A percentile compares a stretch with the other conserved stretches of the same genome.
These are phyloP conservation scores for Talaromyces sp. DNA, from an alignment of 2,329 filamentous ascomycete species.

Conservation along the genomic window DNA sequence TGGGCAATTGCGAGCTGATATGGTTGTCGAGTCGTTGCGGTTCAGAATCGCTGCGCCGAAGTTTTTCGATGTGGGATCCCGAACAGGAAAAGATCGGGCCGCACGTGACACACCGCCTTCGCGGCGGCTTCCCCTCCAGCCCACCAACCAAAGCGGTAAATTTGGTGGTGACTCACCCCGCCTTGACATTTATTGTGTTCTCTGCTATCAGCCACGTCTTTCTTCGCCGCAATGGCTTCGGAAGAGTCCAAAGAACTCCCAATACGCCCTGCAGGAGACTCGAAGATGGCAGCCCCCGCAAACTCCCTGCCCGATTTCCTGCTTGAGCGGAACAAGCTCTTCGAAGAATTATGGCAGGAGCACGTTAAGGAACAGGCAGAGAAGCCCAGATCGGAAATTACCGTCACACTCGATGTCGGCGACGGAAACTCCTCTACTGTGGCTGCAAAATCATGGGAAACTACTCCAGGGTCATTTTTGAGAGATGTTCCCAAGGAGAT, in stretches of 20 bases:
- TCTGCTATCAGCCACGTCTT: not conserved
- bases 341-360: slow-evolving; percentile 80
- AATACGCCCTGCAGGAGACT: slow-evolving; percentile 20
- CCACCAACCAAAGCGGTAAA: slow-evolving; percentile 9
- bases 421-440: slow-evolving; percentile 35
- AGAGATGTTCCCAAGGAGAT: slow-evolving; percentile 76
- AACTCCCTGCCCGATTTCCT: slow-evolving; percentile 65
- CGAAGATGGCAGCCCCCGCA: slow-evolving; percentile 20
- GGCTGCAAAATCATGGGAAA: slow-evolving; percentile 79
- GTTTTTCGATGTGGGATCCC: slow-evolving; percentile 38
- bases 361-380: slow-evolving; percentile 68
- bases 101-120: slow-evolving; percentile 32
- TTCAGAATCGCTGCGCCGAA: slow-evolving; percentile 22
- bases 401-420: slow-evolving; percentile 43
- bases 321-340: slow-evolving; percentile 75
- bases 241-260: slow-evolving; percentile 32
- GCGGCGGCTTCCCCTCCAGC: slow-evolving; percentile 18
- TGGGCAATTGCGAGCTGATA: slow-evolving; percentile 40
- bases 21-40: slow-evolving; percentile 15
- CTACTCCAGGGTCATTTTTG: slow-evolving; percentile 74
- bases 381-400: slow-evolving; percentile 41
- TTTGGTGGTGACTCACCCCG: slow-evolving; percentile 10
- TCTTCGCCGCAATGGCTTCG: slow-evolving; percentile 21
- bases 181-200: not conserved
- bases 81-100: slow-evolving; percentile 38